Conservation (phyloP, 768 basidiomycete species). For the Leccinum fibrillosum region DNA sequence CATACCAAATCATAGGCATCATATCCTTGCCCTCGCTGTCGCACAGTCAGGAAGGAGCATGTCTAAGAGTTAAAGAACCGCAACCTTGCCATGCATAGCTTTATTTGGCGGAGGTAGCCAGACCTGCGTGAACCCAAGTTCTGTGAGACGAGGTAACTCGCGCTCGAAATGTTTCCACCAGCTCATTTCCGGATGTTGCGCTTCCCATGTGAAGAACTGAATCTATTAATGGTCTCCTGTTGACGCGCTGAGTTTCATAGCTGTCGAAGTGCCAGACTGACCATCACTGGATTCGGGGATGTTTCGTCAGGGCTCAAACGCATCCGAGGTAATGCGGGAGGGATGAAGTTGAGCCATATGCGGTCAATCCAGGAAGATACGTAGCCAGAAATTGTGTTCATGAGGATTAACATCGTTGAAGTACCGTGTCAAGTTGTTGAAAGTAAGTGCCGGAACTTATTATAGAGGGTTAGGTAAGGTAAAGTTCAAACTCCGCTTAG, state of each 20-base stretch:
- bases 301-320: constrained; percentile 50
- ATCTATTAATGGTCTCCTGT: constrained; percentile 38
- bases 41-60: constrained; percentile 7
- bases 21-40: constrained; percentile 70
- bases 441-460: neutral
- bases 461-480: neutral
- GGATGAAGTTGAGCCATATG: constrained; percentile 17
- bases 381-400: constrained; percentile 1
- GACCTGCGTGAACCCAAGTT: constrained; percentile 73
- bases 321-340: constrained; percentile 57
- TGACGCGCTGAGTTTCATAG: neutral
- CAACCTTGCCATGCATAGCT: constrained; percentile 55
- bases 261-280: constrained; percentile 22
- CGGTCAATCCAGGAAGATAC: constrained; percentile 22
- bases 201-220: constrained; percentile 87
- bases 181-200: constrained; percentile 50
- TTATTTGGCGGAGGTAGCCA: constrained; percentile 88
- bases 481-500: constrained; percentile 26
- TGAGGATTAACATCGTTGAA: neutral
- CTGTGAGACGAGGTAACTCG: constrained; percentile 59
- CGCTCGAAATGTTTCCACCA: constrained; percentile 80
- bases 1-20: constrained; percentile 83
- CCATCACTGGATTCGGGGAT: constrained; percentile 65
- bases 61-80: neutral
- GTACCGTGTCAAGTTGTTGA: neutral